A percentile compares a stretch with the other conserved stretches of the same genome.
Conservation (phyloP, 805 yeast species). For the Dipodascus geniculatus region DNA sequence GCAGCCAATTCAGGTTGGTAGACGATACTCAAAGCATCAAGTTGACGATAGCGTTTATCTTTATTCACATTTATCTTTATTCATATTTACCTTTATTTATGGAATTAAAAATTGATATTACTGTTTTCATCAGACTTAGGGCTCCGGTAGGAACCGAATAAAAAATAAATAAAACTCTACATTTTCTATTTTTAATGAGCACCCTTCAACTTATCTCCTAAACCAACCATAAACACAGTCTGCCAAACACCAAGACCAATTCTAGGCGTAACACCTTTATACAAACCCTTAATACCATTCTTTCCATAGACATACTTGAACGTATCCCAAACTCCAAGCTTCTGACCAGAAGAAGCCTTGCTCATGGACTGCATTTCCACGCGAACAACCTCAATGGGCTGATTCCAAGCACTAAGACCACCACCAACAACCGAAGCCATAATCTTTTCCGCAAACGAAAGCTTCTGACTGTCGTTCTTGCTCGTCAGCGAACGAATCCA, state of each 20-base stretch:
- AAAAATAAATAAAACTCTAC: no score
- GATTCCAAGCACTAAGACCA: constrained; percentile 97
- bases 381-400: constrained; percentile 95
- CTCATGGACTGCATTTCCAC: constrained; percentile 97
- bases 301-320: constrained; percentile 70
- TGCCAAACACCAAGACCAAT: constrained; percentile 97
- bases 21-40: no score
- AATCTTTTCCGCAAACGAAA: constrained; percentile 63
- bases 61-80: no score
- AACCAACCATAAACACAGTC: constrained; percentile 95
- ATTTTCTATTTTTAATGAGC: constrained; percentile 14
- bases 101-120: no score
- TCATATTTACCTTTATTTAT: no score
- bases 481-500: constrained; percentile 52
- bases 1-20: constrained; percentile 2
- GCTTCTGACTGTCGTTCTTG: constrained; percentile 51
- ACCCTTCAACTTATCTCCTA: constrained; percentile 87
- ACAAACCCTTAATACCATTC: constrained; percentile 82
- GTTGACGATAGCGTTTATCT: no score
- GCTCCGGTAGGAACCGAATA: neutral
- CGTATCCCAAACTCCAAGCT: constrained; percentile 65
- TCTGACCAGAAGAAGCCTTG: constrained; percentile 90
- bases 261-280: constrained; percentile 95
- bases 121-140: no score
- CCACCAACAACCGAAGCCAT: constrained; percentile 87